Conservation (phyloP, 805 yeast species). For the Kodamaea jinghongensis region DNA sequence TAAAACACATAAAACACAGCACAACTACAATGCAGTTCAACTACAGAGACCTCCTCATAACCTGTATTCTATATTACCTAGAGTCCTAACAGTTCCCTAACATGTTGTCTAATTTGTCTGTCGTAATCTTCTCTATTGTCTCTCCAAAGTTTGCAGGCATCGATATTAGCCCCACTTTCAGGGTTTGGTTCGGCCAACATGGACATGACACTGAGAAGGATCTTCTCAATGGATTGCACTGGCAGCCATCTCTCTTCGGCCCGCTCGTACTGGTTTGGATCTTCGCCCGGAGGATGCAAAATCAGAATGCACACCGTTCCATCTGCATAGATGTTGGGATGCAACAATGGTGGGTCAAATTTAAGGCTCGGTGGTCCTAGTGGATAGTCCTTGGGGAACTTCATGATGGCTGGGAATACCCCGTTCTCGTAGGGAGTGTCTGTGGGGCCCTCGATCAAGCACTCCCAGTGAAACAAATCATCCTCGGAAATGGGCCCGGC, state of each 20-base stretch:
- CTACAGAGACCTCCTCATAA: too few species aligned
- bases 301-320: slow-evolving; percentile 97
- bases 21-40: too few species aligned
- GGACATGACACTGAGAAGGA: slow-evolving; percentile 85
- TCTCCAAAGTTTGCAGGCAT: slow-evolving; percentile 85
- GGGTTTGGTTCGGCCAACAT: slow-evolving; percentile 97
- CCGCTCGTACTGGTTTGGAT: slow-evolving; percentile 90
- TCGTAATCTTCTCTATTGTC: slow-evolving; percentile 72
- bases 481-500: slow-evolving; percentile 87
- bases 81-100: slow-evolving; percentile 68
- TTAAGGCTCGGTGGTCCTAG: slow-evolving; percentile 74
- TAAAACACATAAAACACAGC: too few species aligned
- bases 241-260: slow-evolving; percentile 99
- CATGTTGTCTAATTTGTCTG: slow-evolving; percentile 61
- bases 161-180: slow-evolving; percentile 91
- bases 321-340: slow-evolving; percentile 91
- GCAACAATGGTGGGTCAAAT: slow-evolving; percentile 79
- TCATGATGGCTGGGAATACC: slow-evolving; percentile 72
- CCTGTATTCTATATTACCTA: slow-evolving; percentile 19
- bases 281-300: slow-evolving; percentile 95
- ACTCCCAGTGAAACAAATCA: slow-evolving; percentile 78
- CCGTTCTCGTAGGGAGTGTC: slow-evolving; percentile 87
- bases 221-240: slow-evolving; percentile 96
- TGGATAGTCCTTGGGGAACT: slow-evolving; percentile 79
- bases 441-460: slow-evolving; percentile 77